Base-by-base conservation (phyloP, 495 filamentous ascomycete genomes). In the Hypomontagnella submonticulosa region DNA sequence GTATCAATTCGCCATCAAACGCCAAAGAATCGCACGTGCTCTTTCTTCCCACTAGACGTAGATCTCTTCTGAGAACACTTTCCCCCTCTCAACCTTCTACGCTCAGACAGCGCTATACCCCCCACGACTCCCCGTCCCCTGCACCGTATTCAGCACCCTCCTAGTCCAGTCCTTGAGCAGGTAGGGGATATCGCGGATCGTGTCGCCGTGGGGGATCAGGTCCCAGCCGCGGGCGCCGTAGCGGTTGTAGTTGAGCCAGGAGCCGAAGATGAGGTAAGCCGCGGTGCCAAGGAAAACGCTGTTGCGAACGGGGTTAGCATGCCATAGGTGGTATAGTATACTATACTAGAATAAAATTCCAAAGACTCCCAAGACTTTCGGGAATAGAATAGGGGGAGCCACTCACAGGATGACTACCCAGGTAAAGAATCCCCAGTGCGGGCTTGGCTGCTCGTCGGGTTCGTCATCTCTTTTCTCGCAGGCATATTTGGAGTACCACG, bases 231-330 rank as follows among this genome's bases (percentile, higher is more conserved):
- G 84, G 41, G 92, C 92, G 20, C 93, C 93, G 74, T 96, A 96
- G 57, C 93, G 92, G 81, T 92, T 97, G 83, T 98, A 98, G 80
- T 98, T 98, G 67, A 98, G 88, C 95, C 95, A 99, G 18, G 93
- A 96, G 71, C 93, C 93, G 71, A 98, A 98, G 75, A 99, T 97
- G 65, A 99, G 88, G 77, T 99, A 99, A 16, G 96, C 80, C 12
- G 95, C 93, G 13, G 87, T 85, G 43, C 84, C 86, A 44, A 98
- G 84, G 85, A 99, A 99, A 72, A 89, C 76, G 63, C 94, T 94
- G 66, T 27, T 2, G 23, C 6, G 56, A 3, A 19, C 13, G 8
- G 32, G 27, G 19, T 69, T 61, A 69, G 62, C 8, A 63, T n/a
- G n/a, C n/a, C n/a, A n/a, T n/a, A 12, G 11, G 18, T 13, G 18